Base-by-base conservation (phyloP, 768 basidiomycete genomes). In the Suillus clintonianus region DNA sequence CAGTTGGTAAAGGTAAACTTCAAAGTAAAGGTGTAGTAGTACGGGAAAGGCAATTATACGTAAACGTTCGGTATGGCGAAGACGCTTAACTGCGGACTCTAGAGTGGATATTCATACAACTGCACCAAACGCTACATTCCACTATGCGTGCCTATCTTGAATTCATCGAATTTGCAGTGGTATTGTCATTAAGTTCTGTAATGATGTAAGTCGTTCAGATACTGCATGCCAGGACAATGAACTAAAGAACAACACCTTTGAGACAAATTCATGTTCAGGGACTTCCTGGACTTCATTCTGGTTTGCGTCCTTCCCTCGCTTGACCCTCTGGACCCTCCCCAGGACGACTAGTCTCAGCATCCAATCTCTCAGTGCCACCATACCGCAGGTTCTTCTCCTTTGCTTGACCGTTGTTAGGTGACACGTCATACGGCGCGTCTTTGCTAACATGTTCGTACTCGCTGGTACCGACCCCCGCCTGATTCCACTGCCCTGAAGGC, bases 401-500 rank as follows among this genome's bases (percentile, higher is more conserved):
- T 9, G 67, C 62, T 19, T 42, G 8, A 2, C 11, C 34, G 4
- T 22, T 27, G 11, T n/a, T n/a, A n/a, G n/a, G n/a, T n/a, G 69
- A 65, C 3, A 71, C 69, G 2, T 69, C 63, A 57, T 75, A 73
- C 19, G 72, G 76, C 43, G 69, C 57, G 17, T 73, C 69, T 34
- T 65, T 59, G 62, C 67, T 74, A 27, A 72, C 64, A 10, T 65
- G 72, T 14, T 47, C 63, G 60, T 75, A 72, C 57, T 77, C 74
- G 48, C 71, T 67, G 53, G 79, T 79, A 51, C 60, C 64, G 54
- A 77, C 79, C 14, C 78, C 79, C 37, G 79, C 78, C 61, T 74
- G 70, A 62, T 80, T 85, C 77, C 77, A 85, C 8, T 74, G 71
- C 0, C 81, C 81, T 4, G 83, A 80, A 8, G 83, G 81, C 3